Conservation (phyloP, 2,329 filamentous ascomycete genomes). For the Colletotrichum camelliae region DNA sequence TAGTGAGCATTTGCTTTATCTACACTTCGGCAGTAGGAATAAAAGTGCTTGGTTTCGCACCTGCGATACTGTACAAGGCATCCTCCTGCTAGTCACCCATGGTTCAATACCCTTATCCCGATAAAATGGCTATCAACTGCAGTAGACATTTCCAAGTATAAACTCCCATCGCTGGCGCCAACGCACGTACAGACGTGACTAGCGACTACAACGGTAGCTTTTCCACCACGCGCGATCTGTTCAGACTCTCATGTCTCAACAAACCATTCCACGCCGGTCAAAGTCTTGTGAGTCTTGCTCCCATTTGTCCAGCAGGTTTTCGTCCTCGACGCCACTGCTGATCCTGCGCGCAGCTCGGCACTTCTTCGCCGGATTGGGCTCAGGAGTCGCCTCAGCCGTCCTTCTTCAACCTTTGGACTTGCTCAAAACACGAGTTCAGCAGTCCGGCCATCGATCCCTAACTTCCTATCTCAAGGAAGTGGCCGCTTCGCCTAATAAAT, state of each 20-base stretch:
- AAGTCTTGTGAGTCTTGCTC: slow-evolving; percentile 12
- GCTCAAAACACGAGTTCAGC: slow-evolving; percentile 94
- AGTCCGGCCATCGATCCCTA: slow-evolving; percentile 76
- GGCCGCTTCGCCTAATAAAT: slow-evolving; percentile 62
- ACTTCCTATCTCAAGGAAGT: slow-evolving; percentile 73
- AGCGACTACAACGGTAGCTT: background rate
- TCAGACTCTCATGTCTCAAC: slow-evolving; percentile 8
- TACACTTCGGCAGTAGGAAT: background rate
- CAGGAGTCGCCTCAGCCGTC: slow-evolving; percentile 85
- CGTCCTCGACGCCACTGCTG: background rate
- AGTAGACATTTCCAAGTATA: background rate
- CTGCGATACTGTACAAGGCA: background rate
- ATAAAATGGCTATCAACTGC: background rate
- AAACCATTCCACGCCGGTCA: background rate
- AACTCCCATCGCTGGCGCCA: background rate
- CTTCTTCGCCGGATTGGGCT: slow-evolving; percentile 86
- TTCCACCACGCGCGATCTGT: background rate
- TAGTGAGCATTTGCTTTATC: background rate
- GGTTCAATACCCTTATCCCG: background rate
- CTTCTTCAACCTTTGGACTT: slow-evolving; percentile 95
- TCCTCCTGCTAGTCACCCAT: background rate
- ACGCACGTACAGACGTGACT: background rate
- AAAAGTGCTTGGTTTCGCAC: background rate
- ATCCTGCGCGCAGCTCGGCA: slow-evolving; percentile 68
- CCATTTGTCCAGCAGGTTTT: background rate